Percentiles rank a stretch among this genome's conserved stretches.
Conservation (phyloP, 768 basidiomycete genomes). For the Cyathus striatus region DNA sequence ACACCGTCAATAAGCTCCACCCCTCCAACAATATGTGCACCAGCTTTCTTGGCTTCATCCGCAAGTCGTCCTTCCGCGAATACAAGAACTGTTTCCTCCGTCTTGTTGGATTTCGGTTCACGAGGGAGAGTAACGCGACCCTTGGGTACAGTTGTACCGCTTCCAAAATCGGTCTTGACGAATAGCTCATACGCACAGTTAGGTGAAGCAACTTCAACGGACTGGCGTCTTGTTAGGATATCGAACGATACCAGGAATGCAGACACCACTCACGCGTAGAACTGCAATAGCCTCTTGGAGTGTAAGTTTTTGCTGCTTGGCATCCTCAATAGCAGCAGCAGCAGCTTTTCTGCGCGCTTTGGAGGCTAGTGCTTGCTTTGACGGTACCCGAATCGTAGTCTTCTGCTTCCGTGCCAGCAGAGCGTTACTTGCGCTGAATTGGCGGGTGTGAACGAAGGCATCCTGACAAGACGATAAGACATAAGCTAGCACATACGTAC, state of each 20-base stretch:
- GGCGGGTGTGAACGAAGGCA: conserved; percentile 21
- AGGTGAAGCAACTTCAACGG: conserved; percentile 78
- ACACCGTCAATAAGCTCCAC: conserved; percentile 85
- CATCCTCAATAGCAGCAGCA: conserved; percentile 47
- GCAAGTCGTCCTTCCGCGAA: conserved; percentile 85
- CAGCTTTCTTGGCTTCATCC: conserved; percentile 80
- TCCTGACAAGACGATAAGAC: conserved; percentile 6
- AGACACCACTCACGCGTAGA: conserved; percentile 50
- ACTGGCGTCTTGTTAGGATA: too few relatives aligned
- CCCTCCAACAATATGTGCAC: conserved; percentile 90
- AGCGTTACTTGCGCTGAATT: conserved; percentile 48
- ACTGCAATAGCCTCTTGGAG: conserved; percentile 64
- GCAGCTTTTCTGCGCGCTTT: conserved; percentile 56
- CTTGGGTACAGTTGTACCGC: conserved; percentile 80
- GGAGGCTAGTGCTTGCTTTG: conserved; percentile 68
- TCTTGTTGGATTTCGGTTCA: conserved; percentile 65
- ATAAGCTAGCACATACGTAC: not conserved
- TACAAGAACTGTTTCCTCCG: conserved; percentile 83
- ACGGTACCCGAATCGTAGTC: conserved; percentile 49
- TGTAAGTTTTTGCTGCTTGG: conserved; percentile 62
- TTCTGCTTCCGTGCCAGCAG: conserved; percentile 41
- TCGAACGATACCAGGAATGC: too few relatives aligned
- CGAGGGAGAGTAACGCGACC: conserved; percentile 84
- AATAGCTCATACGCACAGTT: conserved; percentile 75
- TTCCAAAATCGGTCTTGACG: conserved; percentile 73